A percentile compares a stretch with the other conserved stretches of the same genome.
phyloP scores from a whole-genome alignment of 2,329 filamentous ascomycete species.

The Gnomoniopsis smithogilvyi region DNA sequence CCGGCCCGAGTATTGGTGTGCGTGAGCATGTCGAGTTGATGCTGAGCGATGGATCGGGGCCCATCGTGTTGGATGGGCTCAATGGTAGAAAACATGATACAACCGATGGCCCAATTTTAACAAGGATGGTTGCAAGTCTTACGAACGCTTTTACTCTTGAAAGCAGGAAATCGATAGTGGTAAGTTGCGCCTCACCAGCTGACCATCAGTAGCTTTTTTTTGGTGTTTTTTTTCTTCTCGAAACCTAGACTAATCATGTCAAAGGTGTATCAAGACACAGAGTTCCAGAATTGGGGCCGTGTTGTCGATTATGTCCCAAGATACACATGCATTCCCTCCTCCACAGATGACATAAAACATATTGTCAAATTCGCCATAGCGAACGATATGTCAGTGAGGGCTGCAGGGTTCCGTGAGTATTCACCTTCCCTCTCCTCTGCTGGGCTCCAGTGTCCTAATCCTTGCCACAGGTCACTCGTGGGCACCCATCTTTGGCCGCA shows the following conservation, averaged over 20 bases:
- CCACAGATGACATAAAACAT: slow-evolving; percentile 36
- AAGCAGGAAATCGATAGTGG: no score
- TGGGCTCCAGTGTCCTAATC: not conserved
- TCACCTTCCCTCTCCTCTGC: not conserved
- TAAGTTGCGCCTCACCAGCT: slow-evolving; percentile 2
- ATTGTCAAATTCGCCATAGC: slow-evolving; percentile 35
- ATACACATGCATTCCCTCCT: slow-evolving; percentile 39
- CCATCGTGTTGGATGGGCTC: no score
- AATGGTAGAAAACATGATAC: no score
- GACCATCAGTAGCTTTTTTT: not conserved
- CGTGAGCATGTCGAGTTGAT: slow-evolving; percentile 14
- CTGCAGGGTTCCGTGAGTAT: slow-evolving; percentile 34
- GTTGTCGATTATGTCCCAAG: slow-evolving; percentile 35
- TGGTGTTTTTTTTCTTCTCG: not conserved
- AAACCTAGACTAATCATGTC: not conserved
- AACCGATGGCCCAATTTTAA: no score
- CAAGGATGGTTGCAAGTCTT: no score
- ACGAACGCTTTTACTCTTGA: no score
- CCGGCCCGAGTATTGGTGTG: slow-evolving; percentile 14
- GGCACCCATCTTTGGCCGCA: slow-evolving; percentile 36
- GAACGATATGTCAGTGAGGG: slow-evolving; percentile 35
- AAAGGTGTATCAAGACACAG: slow-evolving; percentile 29
- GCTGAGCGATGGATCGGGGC: no score
- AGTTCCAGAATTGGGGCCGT: slow-evolving; percentile 40
- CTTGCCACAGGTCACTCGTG: slow-evolving; percentile 33